Percentiles rank a stretch among this genome's conserved stretches.
phyloP scores from a whole-genome alignment of 306 rosid species.

The Macrotyloma uniflorum region DNA sequence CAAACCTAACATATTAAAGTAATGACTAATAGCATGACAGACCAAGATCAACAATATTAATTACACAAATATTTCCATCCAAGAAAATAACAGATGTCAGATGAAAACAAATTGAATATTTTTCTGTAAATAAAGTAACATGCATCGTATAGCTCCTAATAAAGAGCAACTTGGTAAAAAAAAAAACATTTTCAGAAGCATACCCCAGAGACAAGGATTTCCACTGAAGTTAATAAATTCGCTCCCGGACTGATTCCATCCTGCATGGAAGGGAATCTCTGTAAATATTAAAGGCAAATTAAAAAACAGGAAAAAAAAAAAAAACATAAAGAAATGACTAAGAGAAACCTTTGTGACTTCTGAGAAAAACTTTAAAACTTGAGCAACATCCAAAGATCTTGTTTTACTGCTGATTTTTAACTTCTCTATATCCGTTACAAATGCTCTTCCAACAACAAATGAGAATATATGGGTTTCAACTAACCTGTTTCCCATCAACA shows the following conservation, averaged over 20 bases:
- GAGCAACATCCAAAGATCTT: constrained; percentile 75
- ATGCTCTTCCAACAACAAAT: constrained; percentile 99
- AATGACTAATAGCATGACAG: constrained; percentile 16
- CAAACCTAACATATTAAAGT: constrained; percentile 18
- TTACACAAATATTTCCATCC: constrained; percentile 22
- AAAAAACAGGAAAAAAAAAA: constrained; percentile 14
- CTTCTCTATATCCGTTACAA: constrained; percentile 96
- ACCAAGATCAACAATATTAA: constrained; percentile 11
- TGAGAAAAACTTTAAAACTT: constrained; percentile 77
- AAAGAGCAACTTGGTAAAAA: constrained; percentile 31
- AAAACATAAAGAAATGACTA: constrained; percentile 33
- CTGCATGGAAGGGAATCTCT: constrained; percentile 59
- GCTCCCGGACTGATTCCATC: constrained; percentile 87
- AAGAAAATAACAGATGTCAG: constrained; percentile 4
- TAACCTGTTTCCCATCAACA: constrained; percentile 69
- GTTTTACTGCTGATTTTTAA: constrained; percentile 82
- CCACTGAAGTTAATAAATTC: constrained; percentile 89
- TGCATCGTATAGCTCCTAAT: neutral
- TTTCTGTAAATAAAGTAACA: constrained; percentile 7
- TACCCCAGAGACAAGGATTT: constrained; percentile 96
- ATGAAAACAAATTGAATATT: constrained; percentile 8
- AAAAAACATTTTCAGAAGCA: constrained; percentile 41
- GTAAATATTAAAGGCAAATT: constrained; percentile 19
- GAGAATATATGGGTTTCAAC: constrained; percentile 99
- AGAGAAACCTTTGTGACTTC: constrained; percentile 78